These are phyloP conservation scores for Globisporangium orthogonon DNA, from an alignment of 352 stramenopile species.

Conservation along the genomic window DNA sequence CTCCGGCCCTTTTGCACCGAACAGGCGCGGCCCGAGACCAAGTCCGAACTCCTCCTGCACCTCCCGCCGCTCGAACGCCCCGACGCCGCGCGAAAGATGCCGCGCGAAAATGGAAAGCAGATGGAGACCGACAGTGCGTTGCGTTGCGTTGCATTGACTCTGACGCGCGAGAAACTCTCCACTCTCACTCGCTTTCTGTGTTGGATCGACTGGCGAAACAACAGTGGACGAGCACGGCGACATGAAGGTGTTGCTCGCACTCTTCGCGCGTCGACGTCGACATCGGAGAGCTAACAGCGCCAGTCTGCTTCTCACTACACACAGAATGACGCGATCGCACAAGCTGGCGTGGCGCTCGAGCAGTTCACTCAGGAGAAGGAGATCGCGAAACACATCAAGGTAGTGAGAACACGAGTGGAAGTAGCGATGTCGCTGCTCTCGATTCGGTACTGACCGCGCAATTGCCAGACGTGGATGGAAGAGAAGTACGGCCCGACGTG, in stretches of 20 bases:
- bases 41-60: too few relatives aligned
- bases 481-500: conserved; percentile 50
- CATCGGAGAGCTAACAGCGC: background rate
- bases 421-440: too few relatives aligned
- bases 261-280: background rate
- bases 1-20: too few relatives aligned
- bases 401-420: too few relatives aligned
- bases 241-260: conserved; percentile 47
- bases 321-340: conserved; percentile 58
- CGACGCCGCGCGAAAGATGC: conserved; percentile 17
- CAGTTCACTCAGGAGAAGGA: conserved; percentile 77
- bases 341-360: conserved; percentile 62
- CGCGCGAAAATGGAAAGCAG: conserved; percentile 65
- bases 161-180: too few relatives aligned
- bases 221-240: conserved; percentile 81
- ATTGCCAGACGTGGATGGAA: conserved; percentile 34
- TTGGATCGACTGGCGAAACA: too few relatives aligned
- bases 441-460: background rate
- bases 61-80: background rate
- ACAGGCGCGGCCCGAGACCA: too few relatives aligned
- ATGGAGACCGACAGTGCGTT: conserved; percentile 77
- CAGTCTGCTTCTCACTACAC: background rate
- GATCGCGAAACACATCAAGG: conserved; percentile 51
- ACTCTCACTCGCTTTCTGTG: background rate
- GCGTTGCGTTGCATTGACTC: background rate